Evolutionary conservation across 768 basidiomycete genomes (phyloP).

Genomic region (Symmetrospora coprosmae): DNA sequence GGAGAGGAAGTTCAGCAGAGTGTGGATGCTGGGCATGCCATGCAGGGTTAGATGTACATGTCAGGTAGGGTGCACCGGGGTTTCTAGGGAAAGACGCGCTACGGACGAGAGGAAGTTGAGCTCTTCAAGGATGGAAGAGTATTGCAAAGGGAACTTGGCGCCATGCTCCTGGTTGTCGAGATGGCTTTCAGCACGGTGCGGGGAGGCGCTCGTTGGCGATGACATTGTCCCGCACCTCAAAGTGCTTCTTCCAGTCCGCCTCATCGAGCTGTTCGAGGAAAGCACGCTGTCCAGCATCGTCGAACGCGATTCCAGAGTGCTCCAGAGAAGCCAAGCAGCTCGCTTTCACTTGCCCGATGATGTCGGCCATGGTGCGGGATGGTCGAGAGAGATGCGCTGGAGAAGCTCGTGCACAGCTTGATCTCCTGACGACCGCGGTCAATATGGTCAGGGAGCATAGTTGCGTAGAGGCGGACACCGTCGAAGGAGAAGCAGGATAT

Average conservation of each 20-base stretch:
- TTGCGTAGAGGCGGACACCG: background rate
- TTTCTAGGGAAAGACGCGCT: background rate
- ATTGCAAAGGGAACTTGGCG: slow-evolving; percentile 21
- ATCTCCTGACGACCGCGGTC: background rate
- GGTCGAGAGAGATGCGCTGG: background rate
- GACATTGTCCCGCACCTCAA: no score
- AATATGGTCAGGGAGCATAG: background rate
- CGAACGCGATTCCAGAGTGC: background rate
- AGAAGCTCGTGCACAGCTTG: background rate
- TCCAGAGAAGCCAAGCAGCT: background rate
- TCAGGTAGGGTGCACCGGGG: background rate
- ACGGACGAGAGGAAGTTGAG: slow-evolving; percentile 23
- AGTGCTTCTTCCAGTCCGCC: slow-evolving; percentile 6
- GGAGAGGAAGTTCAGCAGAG: slow-evolving; percentile 21
- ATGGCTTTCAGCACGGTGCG: no score
- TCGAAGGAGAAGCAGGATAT: no score
- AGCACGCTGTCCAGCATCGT: background rate
- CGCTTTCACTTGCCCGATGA: slow-evolving; percentile 10
- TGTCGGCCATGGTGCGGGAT: background rate
- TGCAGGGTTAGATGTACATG: background rate
- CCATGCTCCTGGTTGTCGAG: slow-evolving; percentile 19
- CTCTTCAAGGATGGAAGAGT: slow-evolving; percentile 8
- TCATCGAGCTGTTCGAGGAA: slow-evolving; percentile 3
- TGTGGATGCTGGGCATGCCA: slow-evolving; percentile 1
- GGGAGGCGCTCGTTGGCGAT: no score